phyloP scores from a whole-genome alignment of 345 rosid species.

The Rhodomyrtus tomentosa region DNA sequence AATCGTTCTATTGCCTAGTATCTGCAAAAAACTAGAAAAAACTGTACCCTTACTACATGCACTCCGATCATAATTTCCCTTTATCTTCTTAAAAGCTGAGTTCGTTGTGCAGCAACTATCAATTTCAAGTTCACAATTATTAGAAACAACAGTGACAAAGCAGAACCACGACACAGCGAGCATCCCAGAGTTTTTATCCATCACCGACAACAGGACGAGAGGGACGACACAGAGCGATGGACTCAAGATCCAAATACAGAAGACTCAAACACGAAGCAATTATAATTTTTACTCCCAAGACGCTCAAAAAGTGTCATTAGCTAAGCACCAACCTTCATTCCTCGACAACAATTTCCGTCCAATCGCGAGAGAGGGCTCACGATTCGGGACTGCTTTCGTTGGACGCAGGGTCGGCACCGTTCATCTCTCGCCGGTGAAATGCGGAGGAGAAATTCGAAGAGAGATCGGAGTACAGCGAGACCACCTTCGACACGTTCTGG shows the following conservation, averaged over 20 bases:
- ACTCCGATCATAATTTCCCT: background rate
- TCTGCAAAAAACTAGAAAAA: background rate
- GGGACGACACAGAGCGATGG: background rate
- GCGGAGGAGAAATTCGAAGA: slow-evolving; percentile 36
- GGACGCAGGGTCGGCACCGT: slow-evolving; percentile 8
- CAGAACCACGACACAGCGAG: background rate
- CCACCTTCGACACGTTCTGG: slow-evolving; percentile 74
- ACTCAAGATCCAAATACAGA: background rate
- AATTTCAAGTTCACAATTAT: background rate
- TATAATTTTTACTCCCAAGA: background rate
- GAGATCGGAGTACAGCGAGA: slow-evolving; percentile 61
- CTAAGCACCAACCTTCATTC: background rate
- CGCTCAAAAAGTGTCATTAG: background rate
- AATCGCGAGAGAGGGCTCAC: background rate
- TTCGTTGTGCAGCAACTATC: background rate
- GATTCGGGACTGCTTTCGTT: slow-evolving; percentile 2
- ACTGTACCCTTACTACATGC: background rate
- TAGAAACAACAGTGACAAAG: background rate
- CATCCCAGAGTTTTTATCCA: background rate
- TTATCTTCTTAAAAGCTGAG: background rate
- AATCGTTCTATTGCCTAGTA: background rate
- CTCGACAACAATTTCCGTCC: background rate
- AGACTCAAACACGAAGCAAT: background rate
- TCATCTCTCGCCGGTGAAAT: slow-evolving; percentile 20
- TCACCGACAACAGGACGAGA: background rate